Evolutionary conservation across 306 rosid species (phyloP), one percentile per base, ranked within the genome.

Genomic region (Sphenostylis stenocarpa): DNA sequence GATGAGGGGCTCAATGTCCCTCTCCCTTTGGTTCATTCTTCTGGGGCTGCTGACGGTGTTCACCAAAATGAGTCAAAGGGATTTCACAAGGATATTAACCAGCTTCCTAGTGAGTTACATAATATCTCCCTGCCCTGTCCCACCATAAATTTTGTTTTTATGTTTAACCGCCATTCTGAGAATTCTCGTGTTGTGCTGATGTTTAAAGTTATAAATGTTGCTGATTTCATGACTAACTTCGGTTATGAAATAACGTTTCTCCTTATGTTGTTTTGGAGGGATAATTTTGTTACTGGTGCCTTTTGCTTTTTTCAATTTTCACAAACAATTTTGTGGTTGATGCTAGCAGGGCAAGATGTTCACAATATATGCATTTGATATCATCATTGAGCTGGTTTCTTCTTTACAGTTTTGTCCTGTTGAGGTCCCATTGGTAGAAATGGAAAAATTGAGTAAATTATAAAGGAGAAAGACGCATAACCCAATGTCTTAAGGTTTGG

Each of bases 71-170:
- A 81, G 70, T 73, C 91, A 10, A 75, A 36, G 67, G 78, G 80
- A 0, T 79, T 90, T 67, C 93, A 86, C 33, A 93, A 87, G 83
- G 96, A 89, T 72, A 39, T 94, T 39, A 84, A 36, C 81, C 82
- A 86, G 76, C 96, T 91, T 79, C 94, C 97, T 3, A 94, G 98
- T 94, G 78, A 91, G 98, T 87, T 33, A 65, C 63, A 2, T 13
- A 0, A 49, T 20, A 19, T 68, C 19, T 20, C 44, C 8, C 26
- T 58, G 33, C 28, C 72, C 9, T 26, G 45, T 33, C 31, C 58
- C 38, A 13, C 14, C 13, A 47, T 48, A 6, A 73, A 69, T 8
- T 71, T 75, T 0, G 34, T 47, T 29, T 31, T 45, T 47, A 12
- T 81, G 62, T 29, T 60, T 34, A n/a, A 57, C 21, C 44, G 26